Base-by-base conservation (phyloP, 164 flowering plant genomes). In the Chimonanthus salicifolius region DNA sequence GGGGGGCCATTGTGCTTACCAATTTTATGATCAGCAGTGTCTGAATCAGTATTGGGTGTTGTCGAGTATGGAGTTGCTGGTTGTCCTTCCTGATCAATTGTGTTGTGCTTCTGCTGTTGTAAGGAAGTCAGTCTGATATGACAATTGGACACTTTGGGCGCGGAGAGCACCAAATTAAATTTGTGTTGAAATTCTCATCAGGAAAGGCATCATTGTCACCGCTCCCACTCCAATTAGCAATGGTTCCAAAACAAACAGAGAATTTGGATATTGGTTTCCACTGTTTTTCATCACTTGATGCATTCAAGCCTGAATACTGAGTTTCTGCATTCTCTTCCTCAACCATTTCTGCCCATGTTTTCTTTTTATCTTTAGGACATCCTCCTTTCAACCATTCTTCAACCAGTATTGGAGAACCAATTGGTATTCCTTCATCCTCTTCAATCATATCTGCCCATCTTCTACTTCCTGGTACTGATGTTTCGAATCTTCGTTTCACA, bases 301-400 rank as follows among this genome's bases (percentile, higher is more conserved):
- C 71, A 49, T 21, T 33, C 20, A 46, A 69, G 8, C 21, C 6
- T 18, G 48, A 67, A 15, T 73, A 58, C 7, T 18, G 44, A 58
- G 44, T 63, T 62, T 54, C 75, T 58, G 74, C 49, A 66, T 78
- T 74, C 74, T 81, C 60, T 62, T 82, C 94, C 81, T 90, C 97
- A 49, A 72, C 94, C 82, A 90, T 85, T 76, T 92, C 92, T 16
- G 92, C 94, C 95, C 95, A 89, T 71, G 90, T 87, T 76, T 82
- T 89, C 60, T 54, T 6, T 69, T 79, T 83, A 50, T 62, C 74
- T 18, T 70, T 64, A 62, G 47, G 50, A 21, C n/a, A 50, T 43
- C n/a, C 67, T 43, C n/a, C 67, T 33, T 67, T 46, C 62, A 5
- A 47, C 62, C 71, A 71, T 33, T 71, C 33, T 47, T 48, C 43